Evolutionary conservation across 139 green algal genomes (phyloP).

Genomic region (Helicosporidium sp.): DNA sequence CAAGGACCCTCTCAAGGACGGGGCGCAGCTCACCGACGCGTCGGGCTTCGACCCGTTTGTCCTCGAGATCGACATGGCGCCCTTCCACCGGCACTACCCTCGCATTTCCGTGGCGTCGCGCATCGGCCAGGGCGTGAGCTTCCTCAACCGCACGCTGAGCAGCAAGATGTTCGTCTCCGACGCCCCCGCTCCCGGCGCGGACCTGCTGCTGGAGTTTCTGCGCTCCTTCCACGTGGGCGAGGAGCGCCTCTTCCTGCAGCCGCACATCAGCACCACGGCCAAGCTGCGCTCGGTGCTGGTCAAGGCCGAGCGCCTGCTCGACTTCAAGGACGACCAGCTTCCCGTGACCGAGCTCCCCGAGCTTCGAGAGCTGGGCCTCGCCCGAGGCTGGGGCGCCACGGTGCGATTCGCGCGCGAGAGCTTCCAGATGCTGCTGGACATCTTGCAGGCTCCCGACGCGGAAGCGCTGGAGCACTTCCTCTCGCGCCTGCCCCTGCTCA

Average conservation of each 20-base stretch:
- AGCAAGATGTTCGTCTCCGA: slow-evolving; percentile 28
- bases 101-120: slow-evolving; percentile 27
- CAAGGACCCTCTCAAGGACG: background rate
- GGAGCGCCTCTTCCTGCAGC: slow-evolving; percentile 25
- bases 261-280: slow-evolving; percentile 9
- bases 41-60: slow-evolving; percentile 16
- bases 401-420: slow-evolving; percentile 29
- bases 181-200: slow-evolving; percentile 10
- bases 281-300: slow-evolving; percentile 20
- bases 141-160: slow-evolving; percentile 51
- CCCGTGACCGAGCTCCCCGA: slow-evolving; percentile 10
- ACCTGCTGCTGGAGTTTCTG: slow-evolving; percentile 40
- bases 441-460: slow-evolving; percentile 51
- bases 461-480: slow-evolving; percentile 46
- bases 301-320: slow-evolving; percentile 24
- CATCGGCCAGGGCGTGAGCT: slow-evolving; percentile 56
- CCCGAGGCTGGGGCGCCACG: slow-evolving; percentile 45
- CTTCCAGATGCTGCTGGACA: slow-evolving; percentile 44
- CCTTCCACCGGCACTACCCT: slow-evolving; percentile 40
- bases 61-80: slow-evolving; percentile 49
- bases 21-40: background rate
- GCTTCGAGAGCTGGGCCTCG: slow-evolving; percentile 40
- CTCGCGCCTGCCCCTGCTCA: slow-evolving; percentile 40
- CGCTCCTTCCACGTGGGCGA: slow-evolving; percentile 25
- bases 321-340: slow-evolving; percentile 22